Conservation (phyloP, 140 eudicot genomes). For the Erigeron philadelphicus region DNA sequence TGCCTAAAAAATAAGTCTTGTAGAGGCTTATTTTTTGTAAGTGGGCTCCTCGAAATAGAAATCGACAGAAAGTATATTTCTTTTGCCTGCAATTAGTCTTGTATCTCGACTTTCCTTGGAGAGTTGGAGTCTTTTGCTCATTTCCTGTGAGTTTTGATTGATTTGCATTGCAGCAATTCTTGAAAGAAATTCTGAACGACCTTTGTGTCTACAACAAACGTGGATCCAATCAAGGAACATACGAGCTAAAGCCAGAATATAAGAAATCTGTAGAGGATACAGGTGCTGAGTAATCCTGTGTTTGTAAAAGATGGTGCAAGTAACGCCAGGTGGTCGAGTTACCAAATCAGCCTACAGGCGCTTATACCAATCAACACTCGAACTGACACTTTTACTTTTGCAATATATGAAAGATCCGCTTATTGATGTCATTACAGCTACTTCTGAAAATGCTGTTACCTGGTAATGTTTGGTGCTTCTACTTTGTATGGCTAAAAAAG, state of each 20-base stretch:
- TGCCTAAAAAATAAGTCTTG: too few relatives aligned
- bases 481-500: too few relatives aligned
- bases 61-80: not conserved
- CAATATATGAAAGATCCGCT: not conserved
- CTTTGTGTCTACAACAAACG: constrained; percentile 89
- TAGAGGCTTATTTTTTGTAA: too few relatives aligned
- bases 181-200: constrained; percentile 86
- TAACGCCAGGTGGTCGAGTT: not conserved
- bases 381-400: not conserved
- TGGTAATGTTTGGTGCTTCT: not conserved
- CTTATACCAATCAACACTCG: not conserved
- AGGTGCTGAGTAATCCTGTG: constrained; percentile 45
- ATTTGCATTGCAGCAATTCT: constrained; percentile 65
- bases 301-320: constrained; percentile 21
- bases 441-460: not conserved
- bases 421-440: not conserved
- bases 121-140: not conserved
- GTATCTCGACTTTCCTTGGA: not conserved
- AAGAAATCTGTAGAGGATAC: constrained; percentile 84
- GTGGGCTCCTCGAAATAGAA: too few relatives aligned
- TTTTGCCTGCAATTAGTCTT: not conserved
- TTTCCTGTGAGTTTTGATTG: not conserved
- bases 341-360: not conserved
- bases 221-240: constrained; percentile 88
- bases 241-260: constrained; percentile 92